phyloP scores from a whole-genome alignment of 768 basidiomycete species.

The Auriscalpium vulgare region DNA sequence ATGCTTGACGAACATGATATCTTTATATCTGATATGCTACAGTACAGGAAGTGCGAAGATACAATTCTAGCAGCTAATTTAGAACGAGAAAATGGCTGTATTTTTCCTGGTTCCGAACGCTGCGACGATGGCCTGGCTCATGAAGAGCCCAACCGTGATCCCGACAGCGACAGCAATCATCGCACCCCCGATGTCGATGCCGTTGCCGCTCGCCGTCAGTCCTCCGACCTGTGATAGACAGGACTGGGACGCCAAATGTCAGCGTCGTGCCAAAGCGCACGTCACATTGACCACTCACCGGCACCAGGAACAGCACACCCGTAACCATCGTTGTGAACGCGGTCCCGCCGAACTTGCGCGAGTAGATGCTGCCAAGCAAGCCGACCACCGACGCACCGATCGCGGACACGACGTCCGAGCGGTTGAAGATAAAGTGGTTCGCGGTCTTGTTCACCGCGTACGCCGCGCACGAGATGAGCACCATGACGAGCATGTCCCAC shows the following conservation, averaged over 20 bases:
- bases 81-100: constrained; percentile 75
- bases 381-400: constrained; percentile 78
- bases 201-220: constrained; percentile 72
- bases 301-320: constrained; percentile 80
- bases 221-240: constrained; percentile 81
- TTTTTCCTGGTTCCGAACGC: constrained; percentile 75
- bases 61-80: neutral
- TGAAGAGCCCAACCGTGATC: constrained; percentile 81
- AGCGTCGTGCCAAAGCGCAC: neutral
- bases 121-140: constrained; percentile 78
- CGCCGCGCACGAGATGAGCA: constrained; percentile 70
- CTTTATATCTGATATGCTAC: constrained; percentile 5
- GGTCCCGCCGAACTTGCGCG: constrained; percentile 71
- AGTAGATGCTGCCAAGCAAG: constrained; percentile 69
- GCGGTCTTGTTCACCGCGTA: constrained; percentile 74
- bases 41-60: neutral
- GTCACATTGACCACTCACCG: constrained; percentile 40
- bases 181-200: constrained; percentile 76
- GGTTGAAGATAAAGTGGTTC: constrained; percentile 75
- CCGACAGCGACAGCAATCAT: constrained; percentile 88
- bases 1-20: neutral
- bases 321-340: constrained; percentile 88
- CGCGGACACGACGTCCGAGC: constrained; percentile 73
- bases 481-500: constrained; percentile 72
- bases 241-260: constrained; percentile 36